Evolutionary conservation across 495 filamentous ascomycete genomes (phyloP), one percentile per base, ranked within the genome.

Genomic region (Daldinia loculata): DNA sequence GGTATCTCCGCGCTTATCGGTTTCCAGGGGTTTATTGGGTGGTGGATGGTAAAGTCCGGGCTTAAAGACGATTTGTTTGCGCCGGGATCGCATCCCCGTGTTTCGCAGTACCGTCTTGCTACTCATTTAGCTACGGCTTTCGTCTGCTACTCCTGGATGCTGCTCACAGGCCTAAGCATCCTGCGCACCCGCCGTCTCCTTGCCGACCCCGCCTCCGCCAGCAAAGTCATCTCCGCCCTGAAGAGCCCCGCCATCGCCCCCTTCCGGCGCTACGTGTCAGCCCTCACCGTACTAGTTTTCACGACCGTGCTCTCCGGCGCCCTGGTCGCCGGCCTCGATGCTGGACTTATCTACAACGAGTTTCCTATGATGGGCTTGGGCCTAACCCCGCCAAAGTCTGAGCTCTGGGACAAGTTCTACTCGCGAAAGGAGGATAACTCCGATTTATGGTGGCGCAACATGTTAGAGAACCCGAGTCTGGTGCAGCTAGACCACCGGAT

Each of bases 21-120:
- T 32, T 95, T 97, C 78, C 95, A 99, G 80, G 95, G 96, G 8
- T 89, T 95, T 71, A 86, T 99, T 51, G 95, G 95, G 9, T 99
- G 95, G 95, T 99, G 95, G 93, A 99, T 99, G 95, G 95, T 99
- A 71, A 97, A 96, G 79, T 94, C 91, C 0, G 95, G 95, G 2
- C 83, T 99, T 63, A 93, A 93, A 71, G 95, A 99, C 77, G 94
- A 98, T 74, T 87, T 98, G 17, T 97, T 98, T 75, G 93, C 91
- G 3, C 91, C 92, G 1, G 96, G 95, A 6, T 90, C 88, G 60
- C 93, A 97, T 78, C 95, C 95, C 0, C 88, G 95, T 60, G 95
- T 99, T 32, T 92, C 89, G 76, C 95, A 99, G 80, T 98, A 98
- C 81, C 89, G 95, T 19, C 86, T 99, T 41, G 90, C 94, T 14